Evolutionary conservation across 805 yeast genomes (phyloP), one percentile per base, ranked within the genome.

Genomic region (Candida maltosa): DNA sequence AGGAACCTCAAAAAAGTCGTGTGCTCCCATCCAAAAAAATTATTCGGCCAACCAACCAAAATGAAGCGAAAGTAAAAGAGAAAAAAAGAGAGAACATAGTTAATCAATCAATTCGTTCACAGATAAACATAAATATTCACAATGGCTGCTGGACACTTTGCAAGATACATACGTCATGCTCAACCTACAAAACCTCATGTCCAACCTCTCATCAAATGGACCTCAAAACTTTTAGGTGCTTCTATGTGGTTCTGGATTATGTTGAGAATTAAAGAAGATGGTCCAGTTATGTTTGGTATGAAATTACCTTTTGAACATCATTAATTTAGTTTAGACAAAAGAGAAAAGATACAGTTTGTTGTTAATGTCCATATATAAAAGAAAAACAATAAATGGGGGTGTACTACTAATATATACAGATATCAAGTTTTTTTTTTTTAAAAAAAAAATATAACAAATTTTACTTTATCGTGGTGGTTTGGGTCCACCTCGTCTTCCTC

Each of bases 241-340:
- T 73, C 88, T 35, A 81, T 84, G 86, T 84, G 93, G 85, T 87
- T 85, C 62, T 87, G 91, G 85, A 74, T 87, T 43, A 71, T 87
- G 53, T 86, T 83, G 71, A 73, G 95, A 58, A 70, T 84, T 29
- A 80, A 82, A 62, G 80, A 83, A 56, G 91, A 80, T 49, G 80
- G 79, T 46, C 69, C 75, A 51, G 78, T 75, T 24, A 76, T 80
- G 75, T 63, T 71, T 44, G 83, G 66, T 20, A 53, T 53, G 36
- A 60, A 60, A 44, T 54, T 58, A 45, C 68, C 69, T 27, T 62
- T 62, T 38, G 67, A 62, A 49, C 58, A 62, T 41, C 35, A 32
- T 26, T 32, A 26, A 9, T n/a, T n/a, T n/a, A n/a, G n/a, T n/a
- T n/a, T 60, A 50, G 30, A n/a, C 26, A 27, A n/a, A 27, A 27